Conservation (phyloP, 139 green algal genomes). For the Zygnema circumcarinatum region DNA sequence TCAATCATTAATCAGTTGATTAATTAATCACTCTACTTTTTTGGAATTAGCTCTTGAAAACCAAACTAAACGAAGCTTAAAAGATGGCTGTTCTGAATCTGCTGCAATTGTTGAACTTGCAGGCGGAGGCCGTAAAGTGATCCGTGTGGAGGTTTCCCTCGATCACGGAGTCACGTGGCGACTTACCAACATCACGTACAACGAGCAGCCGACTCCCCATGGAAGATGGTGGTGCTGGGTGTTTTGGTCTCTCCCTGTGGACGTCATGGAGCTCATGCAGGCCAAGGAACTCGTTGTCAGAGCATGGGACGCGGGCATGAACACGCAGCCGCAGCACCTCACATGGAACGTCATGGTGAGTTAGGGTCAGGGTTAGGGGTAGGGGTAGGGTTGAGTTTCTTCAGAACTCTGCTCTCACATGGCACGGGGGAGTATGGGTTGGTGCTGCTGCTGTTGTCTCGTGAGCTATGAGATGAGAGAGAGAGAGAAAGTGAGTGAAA, state of each 20-base stretch:
- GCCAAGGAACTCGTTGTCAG: slow-evolving; percentile 20
- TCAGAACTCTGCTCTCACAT: background rate
- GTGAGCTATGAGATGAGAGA: too few species aligned
- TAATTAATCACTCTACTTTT: too few species aligned
- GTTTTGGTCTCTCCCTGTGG: slow-evolving; percentile 42
- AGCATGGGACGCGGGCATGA: slow-evolving; percentile 70
- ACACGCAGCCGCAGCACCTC: slow-evolving; percentile 66
- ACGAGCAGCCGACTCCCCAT: slow-evolving; percentile 48
- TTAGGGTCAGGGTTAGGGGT: background rate
- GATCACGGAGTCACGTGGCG: slow-evolving; percentile 85
- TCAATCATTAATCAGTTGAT: too few species aligned
- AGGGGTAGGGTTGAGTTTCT: background rate
- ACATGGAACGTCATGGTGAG: slow-evolving; percentile 94
- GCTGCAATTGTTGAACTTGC: too few species aligned
- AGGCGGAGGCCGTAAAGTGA: slow-evolving; percentile 88
- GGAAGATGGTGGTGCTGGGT: slow-evolving; percentile 87
- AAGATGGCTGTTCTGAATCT: too few species aligned
- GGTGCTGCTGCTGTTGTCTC: too few species aligned
- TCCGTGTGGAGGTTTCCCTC: slow-evolving; percentile 89
- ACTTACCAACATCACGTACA: slow-evolving; percentile 71
- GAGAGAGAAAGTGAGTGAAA: slow-evolving; percentile 10
- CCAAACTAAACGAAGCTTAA: too few species aligned
- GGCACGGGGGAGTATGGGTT: background rate
- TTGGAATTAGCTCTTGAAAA: too few species aligned
- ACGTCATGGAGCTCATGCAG: background rate